Evolutionary conservation across 495 filamentous ascomycete species (phyloP).

Genomic region (Cenococcum geophilum): DNA sequence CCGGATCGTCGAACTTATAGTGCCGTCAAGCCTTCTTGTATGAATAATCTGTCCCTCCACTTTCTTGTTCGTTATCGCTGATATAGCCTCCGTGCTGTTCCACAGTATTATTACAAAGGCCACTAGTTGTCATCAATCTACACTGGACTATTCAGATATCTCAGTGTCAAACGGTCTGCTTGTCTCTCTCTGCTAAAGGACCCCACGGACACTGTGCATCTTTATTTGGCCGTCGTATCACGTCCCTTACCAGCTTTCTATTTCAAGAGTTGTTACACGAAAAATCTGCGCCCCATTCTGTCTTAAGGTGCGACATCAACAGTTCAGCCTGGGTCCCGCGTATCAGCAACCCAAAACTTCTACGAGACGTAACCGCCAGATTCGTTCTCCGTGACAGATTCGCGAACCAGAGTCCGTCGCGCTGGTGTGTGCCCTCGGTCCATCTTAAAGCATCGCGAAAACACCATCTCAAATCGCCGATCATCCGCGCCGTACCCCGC

Average conservation of each 20-base stretch:
- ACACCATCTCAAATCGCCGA: slow-evolving; percentile 16
- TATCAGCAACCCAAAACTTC: slow-evolving; percentile 30
- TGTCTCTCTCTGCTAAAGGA: slow-evolving; percentile 18
- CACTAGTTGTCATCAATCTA: slow-evolving; percentile 19
- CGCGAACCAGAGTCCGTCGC: slow-evolving; percentile 24
- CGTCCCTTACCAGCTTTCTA: slow-evolving; percentile 26
- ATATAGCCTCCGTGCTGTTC: slow-evolving; percentile 33
- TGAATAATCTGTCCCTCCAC: slow-evolving; percentile 30
- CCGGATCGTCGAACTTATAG: slow-evolving; percentile 32
- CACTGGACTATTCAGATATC: slow-evolving; percentile 20
- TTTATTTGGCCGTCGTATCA: slow-evolving; percentile 31
- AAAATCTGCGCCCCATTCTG: slow-evolving; percentile 32
- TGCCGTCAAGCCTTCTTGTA: slow-evolving; percentile 32
- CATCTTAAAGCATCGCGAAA: slow-evolving; percentile 24
- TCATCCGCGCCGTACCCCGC: slow-evolving; percentile 32
- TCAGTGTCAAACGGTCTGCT: slow-evolving; percentile 15
- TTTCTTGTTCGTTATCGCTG: slow-evolving; percentile 29
- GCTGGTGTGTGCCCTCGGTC: slow-evolving; percentile 19
- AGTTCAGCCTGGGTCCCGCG: slow-evolving; percentile 33
- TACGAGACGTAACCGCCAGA: slow-evolving; percentile 24
- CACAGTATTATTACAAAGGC: slow-evolving; percentile 25
- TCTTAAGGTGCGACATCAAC: slow-evolving; percentile 31
- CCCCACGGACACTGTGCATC: slow-evolving; percentile 22
- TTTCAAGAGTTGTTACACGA: slow-evolving; percentile 31
- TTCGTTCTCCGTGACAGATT: slow-evolving; percentile 23